Evolutionary conservation across 768 basidiomycete genomes (phyloP), one percentile per base, ranked within the genome.

Genomic region (Auriscalpium orientale): DNA sequence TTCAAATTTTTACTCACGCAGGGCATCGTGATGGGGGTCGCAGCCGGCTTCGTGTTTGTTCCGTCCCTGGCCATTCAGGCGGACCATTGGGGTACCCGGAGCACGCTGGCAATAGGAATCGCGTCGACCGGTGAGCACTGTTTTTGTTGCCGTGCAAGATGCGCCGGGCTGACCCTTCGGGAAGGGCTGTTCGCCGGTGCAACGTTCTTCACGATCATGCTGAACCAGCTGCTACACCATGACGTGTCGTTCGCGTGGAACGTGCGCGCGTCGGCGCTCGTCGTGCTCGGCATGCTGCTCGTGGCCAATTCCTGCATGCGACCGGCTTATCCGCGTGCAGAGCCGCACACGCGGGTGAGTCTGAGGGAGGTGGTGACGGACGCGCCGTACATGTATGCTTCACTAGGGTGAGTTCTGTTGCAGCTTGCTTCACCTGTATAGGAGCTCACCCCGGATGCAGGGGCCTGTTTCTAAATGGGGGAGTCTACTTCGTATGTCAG

Each of bases 1-100:
- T 79, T 76, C 55, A 73, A 80, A 67, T 71, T 81, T 48, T 80
- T 81, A 58, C 65, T 81, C 3, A 67, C 76, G 0, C 79, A 82
- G 67, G 79, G 75, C 1, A 65, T 82, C 22, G 79, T 76, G 11
- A 76, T 78, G 70, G 80, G 80, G 1, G 61, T 78, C 6, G 76
- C 76, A 1, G 70, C 73, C 37, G 74, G 77, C 1, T 61, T 77
- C 37, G 65, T 78, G 22, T 80, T 76, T 65, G 60, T 78, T 18
- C 80, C 79, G 2, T 72, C 76, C 7, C 63, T 77, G 49, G 73
- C 71, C 12, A 68, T 78, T 36, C 65, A 77, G 16, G 70, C 74
- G 2, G 77, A 78, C 47, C 74, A 77, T 62, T 81, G 79, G 63
- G 67, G 68, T 51, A 65, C 58, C 54, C 68, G 69, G 46, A 66